A percentile compares a stretch with the other conserved stretches of the same genome.
Conservation (phyloP, 1,284 basidiomycete genomes). For the Rhodotorula sp. region DNA sequence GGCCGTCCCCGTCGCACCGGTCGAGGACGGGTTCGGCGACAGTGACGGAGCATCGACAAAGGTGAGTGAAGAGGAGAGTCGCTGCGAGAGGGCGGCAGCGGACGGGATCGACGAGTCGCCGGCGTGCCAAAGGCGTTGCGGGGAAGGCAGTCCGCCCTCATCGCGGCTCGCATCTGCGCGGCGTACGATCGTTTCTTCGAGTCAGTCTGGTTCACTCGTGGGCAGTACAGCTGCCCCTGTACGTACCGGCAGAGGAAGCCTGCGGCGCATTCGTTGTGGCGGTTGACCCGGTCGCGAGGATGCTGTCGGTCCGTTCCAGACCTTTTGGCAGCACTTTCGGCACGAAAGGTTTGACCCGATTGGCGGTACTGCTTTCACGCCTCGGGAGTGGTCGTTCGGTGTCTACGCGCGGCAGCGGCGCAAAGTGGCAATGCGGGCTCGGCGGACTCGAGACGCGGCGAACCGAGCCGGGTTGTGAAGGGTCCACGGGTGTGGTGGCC, state of each 20-base stretch:
- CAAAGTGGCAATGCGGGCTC: conserved; percentile 39
- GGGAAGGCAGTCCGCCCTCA: conserved; percentile 6
- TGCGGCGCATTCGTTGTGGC: background rate
- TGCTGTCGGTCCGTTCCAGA: background rate
- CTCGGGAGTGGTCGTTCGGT: conserved; percentile 28
- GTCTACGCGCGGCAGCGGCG: conserved; percentile 37
- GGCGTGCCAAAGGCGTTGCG: background rate
- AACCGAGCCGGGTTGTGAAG: background rate
- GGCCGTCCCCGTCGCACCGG: background rate
- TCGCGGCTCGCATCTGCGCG: conserved; percentile 8
- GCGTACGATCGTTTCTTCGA: too few relatives aligned
- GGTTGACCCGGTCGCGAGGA: background rate
- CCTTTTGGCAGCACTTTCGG: background rate
- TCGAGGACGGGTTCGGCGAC: background rate
- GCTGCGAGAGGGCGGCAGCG: conserved; percentile 20
- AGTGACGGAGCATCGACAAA: conserved; percentile 19
- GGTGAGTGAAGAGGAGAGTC: conserved; percentile 28
- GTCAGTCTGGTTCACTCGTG: background rate
- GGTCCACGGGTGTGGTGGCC: background rate
- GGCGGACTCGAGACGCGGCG: conserved; percentile 17
- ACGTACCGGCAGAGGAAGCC: background rate
- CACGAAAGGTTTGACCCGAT: conserved; percentile 21
- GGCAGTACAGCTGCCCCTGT: too few relatives aligned
- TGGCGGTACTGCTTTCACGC: conserved; percentile 18
- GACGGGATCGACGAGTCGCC: conserved; percentile 9